Conservation (phyloP, 2,329 filamentous ascomycete species). For the Aspergillus fumigatiaffinis region DNA sequence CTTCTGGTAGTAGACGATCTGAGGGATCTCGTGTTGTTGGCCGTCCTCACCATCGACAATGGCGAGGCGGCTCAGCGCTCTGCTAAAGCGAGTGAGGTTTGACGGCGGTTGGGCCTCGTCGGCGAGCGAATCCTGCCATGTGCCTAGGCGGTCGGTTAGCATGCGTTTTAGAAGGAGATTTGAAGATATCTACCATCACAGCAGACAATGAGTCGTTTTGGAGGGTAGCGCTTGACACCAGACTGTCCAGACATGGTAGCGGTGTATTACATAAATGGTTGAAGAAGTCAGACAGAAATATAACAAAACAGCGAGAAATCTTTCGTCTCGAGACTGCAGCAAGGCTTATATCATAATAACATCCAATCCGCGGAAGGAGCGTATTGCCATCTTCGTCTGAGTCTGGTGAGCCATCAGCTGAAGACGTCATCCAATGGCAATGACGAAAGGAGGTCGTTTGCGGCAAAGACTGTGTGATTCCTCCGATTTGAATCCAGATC, state of each 20-base stretch:
- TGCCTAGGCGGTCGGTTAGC: constrained; percentile 15
- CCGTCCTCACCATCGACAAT: constrained; percentile 21
- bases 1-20: constrained; percentile 41
- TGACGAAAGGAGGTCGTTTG: not conserved
- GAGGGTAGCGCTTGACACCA: not conserved
- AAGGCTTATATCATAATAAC: not conserved
- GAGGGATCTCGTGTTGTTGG: constrained; percentile 21
- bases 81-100: constrained; percentile 38
- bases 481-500: not conserved
- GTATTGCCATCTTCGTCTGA: not conserved
- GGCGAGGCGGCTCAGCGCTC: constrained; percentile 31
- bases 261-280: not conserved
- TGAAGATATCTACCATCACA: constrained; percentile 27
- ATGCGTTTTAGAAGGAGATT: not conserved
- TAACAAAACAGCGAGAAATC: not conserved
- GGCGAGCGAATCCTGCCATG: constrained; percentile 31
- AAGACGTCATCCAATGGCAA: not conserved
- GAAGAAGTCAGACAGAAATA: not conserved
- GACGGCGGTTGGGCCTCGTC: constrained; percentile 29
- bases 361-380: not conserved
- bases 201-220: constrained; percentile 32
- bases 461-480: not conserved
- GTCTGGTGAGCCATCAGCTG: not conserved
- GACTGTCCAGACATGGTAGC: not conserved
- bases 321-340: not conserved